Conservation (phyloP, 495 filamentous ascomycete genomes). For the Pyronema domesticum region DNA sequence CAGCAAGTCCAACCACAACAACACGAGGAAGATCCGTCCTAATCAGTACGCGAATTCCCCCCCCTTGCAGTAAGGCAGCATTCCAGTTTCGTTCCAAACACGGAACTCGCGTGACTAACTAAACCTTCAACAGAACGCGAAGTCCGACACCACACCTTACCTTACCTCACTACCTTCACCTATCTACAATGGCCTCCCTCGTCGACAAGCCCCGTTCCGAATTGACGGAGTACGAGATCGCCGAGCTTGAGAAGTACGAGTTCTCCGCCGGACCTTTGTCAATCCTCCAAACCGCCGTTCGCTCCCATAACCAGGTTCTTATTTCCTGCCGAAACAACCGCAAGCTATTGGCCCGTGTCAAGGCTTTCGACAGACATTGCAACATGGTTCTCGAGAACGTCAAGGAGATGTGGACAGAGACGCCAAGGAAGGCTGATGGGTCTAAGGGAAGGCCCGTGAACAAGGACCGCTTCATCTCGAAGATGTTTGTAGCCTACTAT, state of each 20-base stretch:
- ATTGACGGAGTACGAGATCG: slow-evolving; percentile 62
- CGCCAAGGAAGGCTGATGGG: slow-evolving; percentile 51
- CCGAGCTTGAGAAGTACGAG: slow-evolving; percentile 75
- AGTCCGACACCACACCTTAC: not conserved
- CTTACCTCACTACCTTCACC: not conserved
- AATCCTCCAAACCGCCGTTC: slow-evolving; percentile 81
- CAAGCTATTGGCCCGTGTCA: slow-evolving; percentile 62
- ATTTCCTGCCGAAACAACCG: slow-evolving; percentile 83
- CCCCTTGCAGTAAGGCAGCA: too few relatives aligned
- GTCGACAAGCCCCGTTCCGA: slow-evolving; percentile 22
- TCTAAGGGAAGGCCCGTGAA: slow-evolving; percentile 84
- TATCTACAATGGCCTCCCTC: slow-evolving; percentile 18
- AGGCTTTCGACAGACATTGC: slow-evolving; percentile 85
- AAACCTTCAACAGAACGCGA: not conserved
- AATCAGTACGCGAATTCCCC: too few relatives aligned
- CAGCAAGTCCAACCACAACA: not conserved
- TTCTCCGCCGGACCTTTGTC: slow-evolving; percentile 74
- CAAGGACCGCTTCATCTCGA: slow-evolving; percentile 96
- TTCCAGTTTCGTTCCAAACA: too few relatives aligned
- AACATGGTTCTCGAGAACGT: slow-evolving; percentile 97
- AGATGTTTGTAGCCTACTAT: slow-evolving; percentile 51
- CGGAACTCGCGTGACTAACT: not conserved
- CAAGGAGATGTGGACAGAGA: slow-evolving; percentile 99
- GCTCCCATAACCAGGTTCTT: slow-evolving; percentile 71
- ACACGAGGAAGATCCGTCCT: not conserved